These are phyloP conservation scores for Colletotrichum sansevieriae DNA, from an alignment of 2,329 filamentous ascomycete genomes.

Conservation along the genomic window DNA sequence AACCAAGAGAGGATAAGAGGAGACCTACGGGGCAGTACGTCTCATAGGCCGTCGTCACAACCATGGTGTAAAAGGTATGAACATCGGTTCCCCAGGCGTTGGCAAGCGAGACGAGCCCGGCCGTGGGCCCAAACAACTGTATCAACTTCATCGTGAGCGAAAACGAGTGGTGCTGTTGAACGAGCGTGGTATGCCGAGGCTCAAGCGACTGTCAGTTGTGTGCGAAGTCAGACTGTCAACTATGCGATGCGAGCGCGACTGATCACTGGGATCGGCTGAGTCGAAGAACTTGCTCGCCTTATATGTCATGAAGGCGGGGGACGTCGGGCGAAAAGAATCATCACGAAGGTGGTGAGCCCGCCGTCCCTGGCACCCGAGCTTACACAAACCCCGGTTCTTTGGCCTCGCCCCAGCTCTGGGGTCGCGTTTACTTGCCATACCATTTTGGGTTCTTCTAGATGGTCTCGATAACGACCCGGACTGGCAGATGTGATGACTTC, in stretches of 20 bases:
- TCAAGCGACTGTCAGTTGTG: slow-evolving; percentile 43
- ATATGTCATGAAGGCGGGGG: slow-evolving; percentile 21
- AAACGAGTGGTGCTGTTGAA: slow-evolving; percentile 44
- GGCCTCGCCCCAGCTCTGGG: slow-evolving; percentile 13
- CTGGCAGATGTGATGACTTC: slow-evolving; percentile 27
- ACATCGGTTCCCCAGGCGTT: slow-evolving; percentile 45
- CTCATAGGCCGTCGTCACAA: slow-evolving; percentile 54
- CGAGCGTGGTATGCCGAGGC: slow-evolving; percentile 42
- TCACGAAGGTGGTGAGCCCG: slow-evolving; percentile 11
- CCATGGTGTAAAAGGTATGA: slow-evolving; percentile 51
- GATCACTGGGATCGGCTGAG: slow-evolving; percentile 3
- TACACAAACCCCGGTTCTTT: slow-evolving; percentile 15
- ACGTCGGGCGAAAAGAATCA: slow-evolving; percentile 3
- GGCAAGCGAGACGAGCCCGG: slow-evolving; percentile 49
- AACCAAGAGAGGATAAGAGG: neutral
- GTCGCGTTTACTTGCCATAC: slow-evolving; percentile 14
- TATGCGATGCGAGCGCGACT: neutral
- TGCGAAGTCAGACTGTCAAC: neutral
- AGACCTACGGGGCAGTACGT: slow-evolving; percentile 59
- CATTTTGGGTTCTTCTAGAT: neutral
- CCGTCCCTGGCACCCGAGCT: slow-evolving; percentile 10
- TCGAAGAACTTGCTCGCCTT: slow-evolving; percentile 24
- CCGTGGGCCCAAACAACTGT: slow-evolving; percentile 50
- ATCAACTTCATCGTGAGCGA: slow-evolving; percentile 52
- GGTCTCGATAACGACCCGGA: slow-evolving; percentile 22